Percentiles rank a stretch among this genome's conserved stretches.
These are phyloP conservation scores for Fusarium sp. DNA, from an alignment of 2,329 filamentous ascomycete genomes.

Conservation along the genomic window DNA sequence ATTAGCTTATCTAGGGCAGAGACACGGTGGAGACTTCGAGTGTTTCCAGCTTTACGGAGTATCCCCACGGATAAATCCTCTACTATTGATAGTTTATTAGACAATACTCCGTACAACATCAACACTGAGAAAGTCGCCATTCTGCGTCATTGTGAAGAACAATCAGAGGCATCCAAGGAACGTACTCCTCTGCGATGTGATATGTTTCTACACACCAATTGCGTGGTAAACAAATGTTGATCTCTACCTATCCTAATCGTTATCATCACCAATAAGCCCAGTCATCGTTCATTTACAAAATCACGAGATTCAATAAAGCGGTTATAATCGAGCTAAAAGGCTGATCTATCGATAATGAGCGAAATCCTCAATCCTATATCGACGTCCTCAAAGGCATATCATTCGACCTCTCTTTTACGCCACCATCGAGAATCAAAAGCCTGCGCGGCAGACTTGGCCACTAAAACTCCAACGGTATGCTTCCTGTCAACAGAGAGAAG, in stretches of 20 bases:
- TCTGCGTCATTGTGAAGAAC: background rate
- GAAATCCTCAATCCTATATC: constrained; percentile 7
- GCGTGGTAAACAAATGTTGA: background rate
- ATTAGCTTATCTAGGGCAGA: too few species aligned
- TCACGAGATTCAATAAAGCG: constrained; percentile 8
- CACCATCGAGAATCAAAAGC: constrained; percentile 14
- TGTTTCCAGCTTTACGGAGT: too few species aligned
- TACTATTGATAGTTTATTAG: too few species aligned
- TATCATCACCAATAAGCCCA: constrained; percentile 17
- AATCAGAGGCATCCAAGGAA: background rate
- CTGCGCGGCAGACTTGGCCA: constrained; percentile 34
- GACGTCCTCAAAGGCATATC: constrained; percentile 23
- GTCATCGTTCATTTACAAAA: background rate
- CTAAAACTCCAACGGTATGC: constrained; percentile 13
- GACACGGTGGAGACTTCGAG: background rate
- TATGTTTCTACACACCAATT: background rate
- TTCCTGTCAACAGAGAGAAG: constrained; percentile 26
- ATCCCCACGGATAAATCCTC: too few species aligned
- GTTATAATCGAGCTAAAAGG: constrained; percentile 3
- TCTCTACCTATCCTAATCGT: background rate
- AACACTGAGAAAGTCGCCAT: background rate
- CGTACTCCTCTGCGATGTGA: background rate
- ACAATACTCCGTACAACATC: too few species aligned
- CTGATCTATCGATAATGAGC: constrained; percentile 3
- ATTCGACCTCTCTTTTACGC: constrained; percentile 21